Conservation (phyloP, 2,329 filamentous ascomycete genomes). For the Trichophyton verrucosum region DNA sequence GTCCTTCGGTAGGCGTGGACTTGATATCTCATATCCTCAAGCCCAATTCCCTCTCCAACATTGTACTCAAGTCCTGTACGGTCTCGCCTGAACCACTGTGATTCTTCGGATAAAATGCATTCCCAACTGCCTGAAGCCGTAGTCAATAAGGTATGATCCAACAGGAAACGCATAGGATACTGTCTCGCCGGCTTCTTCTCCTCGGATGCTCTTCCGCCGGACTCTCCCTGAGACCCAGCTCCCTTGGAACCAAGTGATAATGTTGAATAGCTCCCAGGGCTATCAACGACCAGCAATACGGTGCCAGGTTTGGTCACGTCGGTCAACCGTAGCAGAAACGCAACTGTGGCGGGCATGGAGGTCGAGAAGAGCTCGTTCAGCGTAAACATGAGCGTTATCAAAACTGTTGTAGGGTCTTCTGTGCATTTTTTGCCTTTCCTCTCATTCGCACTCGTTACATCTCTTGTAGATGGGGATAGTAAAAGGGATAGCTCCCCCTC, state of each 20-base stretch:
- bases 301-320: slow-evolving; percentile 45
- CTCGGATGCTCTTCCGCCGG: slow-evolving; percentile 2
- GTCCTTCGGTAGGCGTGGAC: slow-evolving; percentile 59
- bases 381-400: slow-evolving; percentile 84
- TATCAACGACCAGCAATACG: slow-evolving; percentile 76
- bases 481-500: slow-evolving; percentile 29
- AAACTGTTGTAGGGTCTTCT: slow-evolving; percentile 22
- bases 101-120: slow-evolving; percentile 62
- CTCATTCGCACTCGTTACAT: not conserved
- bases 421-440: not conserved
- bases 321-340: slow-evolving; percentile 60
- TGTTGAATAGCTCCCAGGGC: slow-evolving; percentile 84
- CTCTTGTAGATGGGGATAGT: slow-evolving; percentile 13
- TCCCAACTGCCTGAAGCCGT: slow-evolving; percentile 49
- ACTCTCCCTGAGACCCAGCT: not conserved
- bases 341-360: slow-evolving; percentile 62
- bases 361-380: slow-evolving; percentile 86
- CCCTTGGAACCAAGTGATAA: slow-evolving; percentile 47
- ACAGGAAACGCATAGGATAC: slow-evolving; percentile 89
- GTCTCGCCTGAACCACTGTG: slow-evolving; percentile 69
- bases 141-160: slow-evolving; percentile 64
- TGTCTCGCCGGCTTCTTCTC: slow-evolving; percentile 32
- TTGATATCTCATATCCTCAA: slow-evolving; percentile 95
- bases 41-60: slow-evolving; percentile 69
- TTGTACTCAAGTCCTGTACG: slow-evolving; percentile 56